Evolutionary conservation across 257 asterid species (phyloP).

Genomic region (Handroanthus guayacan): DNA sequence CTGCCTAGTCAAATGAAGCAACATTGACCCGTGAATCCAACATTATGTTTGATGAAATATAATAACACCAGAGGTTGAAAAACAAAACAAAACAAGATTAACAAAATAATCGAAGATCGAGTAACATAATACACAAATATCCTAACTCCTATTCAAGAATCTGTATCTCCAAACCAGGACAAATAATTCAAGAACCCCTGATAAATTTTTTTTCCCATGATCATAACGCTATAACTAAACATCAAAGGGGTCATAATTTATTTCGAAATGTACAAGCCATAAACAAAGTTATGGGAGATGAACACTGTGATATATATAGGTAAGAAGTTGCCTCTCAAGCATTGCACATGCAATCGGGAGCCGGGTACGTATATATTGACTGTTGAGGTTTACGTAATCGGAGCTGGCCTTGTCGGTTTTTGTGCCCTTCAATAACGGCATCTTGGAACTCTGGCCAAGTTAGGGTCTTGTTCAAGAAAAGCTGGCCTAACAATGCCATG

Average conservation of each 20-base stretch:
- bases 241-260: slow-evolving; percentile 35
- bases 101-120: slow-evolving; percentile 16
- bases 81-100: background rate
- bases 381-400: slow-evolving; percentile 73
- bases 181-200: slow-evolving; percentile 27
- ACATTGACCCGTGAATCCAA: too few relatives aligned
- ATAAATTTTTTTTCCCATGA: slow-evolving; percentile 20
- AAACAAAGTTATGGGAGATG: slow-evolving; percentile 5
- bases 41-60: too few relatives aligned
- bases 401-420: slow-evolving; percentile 82
- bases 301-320: background rate
- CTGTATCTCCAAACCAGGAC: slow-evolving; percentile 28
- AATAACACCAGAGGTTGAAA: background rate
- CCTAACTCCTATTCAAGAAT: slow-evolving; percentile 37
- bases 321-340: slow-evolving; percentile 41
- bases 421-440: slow-evolving; percentile 75
- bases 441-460: slow-evolving; percentile 82
- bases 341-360: slow-evolving; percentile 94
- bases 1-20: too few relatives aligned
- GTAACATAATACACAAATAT: slow-evolving; percentile 27
- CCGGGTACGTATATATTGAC: slow-evolving; percentile 88
- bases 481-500: slow-evolving; percentile 88
- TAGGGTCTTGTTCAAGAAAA: slow-evolving; percentile 81
- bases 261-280: slow-evolving; percentile 39
- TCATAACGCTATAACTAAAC: slow-evolving; percentile 37